These are phyloP conservation scores for Closterium sp. DNA, from an alignment of 139 green algal genomes.

Conservation along the genomic window DNA sequence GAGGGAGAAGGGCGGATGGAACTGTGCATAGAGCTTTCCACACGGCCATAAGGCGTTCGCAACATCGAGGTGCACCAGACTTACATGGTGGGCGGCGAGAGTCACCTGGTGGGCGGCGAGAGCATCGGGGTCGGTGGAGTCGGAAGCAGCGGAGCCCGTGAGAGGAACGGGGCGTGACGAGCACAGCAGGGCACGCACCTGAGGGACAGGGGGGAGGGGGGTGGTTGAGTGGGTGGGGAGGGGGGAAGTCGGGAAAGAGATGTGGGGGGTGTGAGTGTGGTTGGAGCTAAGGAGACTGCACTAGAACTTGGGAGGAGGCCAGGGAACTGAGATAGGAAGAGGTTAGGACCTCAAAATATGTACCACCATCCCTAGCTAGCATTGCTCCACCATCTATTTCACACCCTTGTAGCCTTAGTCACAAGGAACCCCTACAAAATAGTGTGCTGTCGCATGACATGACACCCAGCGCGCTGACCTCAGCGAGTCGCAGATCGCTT, in stretches of 20 bases:
- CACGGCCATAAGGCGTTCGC: neutral
- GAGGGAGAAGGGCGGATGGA: neutral
- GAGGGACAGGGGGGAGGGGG: conserved; percentile 14
- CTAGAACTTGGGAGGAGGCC: neutral
- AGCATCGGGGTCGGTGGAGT: conserved; percentile 51
- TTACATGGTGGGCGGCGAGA: neutral
- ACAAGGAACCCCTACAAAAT: too few relatives aligned
- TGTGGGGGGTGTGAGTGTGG: neutral
- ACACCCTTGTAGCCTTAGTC: too few relatives aligned
- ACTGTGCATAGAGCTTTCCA: neutral
- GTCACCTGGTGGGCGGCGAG: conserved; percentile 38
- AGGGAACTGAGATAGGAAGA: neutral
- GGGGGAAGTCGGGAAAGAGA: neutral
- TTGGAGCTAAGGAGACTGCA: neutral
- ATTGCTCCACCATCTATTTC: neutral
- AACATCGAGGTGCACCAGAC: neutral
- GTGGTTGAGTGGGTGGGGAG: neutral
- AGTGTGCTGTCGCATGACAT: too few relatives aligned
- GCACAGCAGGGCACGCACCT: conserved; percentile 58
- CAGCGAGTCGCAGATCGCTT: conserved; percentile 69
- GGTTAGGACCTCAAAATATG: neutral
- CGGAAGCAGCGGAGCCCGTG: neutral
- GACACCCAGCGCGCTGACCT: too few relatives aligned
- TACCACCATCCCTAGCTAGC: neutral
- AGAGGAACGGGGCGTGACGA: conserved; percentile 50